Percentiles rank a stretch among this genome's conserved stretches.
These are phyloP conservation scores for Uncinocarpus reesii DNA, from an alignment of 2,329 filamentous ascomycete species.

Conservation along the genomic window DNA sequence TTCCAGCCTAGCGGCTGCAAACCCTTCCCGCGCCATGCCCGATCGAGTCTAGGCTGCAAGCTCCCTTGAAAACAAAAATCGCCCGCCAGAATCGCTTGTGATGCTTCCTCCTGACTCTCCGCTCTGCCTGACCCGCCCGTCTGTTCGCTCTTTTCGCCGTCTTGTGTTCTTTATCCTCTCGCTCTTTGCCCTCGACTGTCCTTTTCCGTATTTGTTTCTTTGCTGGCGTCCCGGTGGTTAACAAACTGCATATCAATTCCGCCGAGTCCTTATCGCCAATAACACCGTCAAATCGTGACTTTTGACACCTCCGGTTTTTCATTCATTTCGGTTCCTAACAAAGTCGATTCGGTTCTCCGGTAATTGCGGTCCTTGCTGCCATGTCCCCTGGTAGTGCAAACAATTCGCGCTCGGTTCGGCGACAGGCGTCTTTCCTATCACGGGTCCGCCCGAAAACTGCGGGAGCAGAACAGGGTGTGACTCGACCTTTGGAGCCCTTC, in stretches of 20 bases:
- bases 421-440: conserved; percentile 31
- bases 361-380: not conserved
- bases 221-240: not conserved
- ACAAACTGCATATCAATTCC: not conserved
- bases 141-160: conserved; percentile 5
- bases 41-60: conserved; percentile 6
- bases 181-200: conserved; percentile 1
- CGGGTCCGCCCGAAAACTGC: conserved; percentile 32
- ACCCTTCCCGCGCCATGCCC: not conserved
- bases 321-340: not conserved
- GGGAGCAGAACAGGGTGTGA: conserved; percentile 15
- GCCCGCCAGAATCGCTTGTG: conserved; percentile 9
- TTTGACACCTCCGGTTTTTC: not conserved
- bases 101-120: conserved; percentile 11
- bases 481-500: conserved; percentile 7
- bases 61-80: not conserved
- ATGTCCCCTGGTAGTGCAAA: conserved; percentile 11
- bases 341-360: not conserved
- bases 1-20: not conserved
- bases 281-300: not conserved
- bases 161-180: not conserved
- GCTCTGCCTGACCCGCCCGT: not conserved
- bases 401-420: conserved; percentile 11
- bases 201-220: not conserved
- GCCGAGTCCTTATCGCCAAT: not conserved